Conservation (phyloP, 2,329 filamentous ascomycete species). For the Purpureocillium takamizusanense region DNA sequence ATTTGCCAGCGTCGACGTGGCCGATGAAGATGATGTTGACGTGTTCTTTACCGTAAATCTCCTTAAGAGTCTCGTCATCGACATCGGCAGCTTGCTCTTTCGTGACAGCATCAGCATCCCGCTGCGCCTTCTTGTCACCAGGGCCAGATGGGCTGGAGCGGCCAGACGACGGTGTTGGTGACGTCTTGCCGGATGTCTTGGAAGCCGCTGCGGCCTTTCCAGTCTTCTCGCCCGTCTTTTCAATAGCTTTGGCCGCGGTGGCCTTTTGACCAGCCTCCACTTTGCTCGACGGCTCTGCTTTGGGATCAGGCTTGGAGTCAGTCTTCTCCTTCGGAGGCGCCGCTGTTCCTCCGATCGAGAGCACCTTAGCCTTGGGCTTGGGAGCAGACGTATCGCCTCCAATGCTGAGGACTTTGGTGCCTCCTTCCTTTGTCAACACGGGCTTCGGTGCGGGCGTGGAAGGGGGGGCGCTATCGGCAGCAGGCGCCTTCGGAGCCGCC, state of each 20-base stretch:
- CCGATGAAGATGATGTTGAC: constrained; percentile 97
- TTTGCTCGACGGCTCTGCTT: constrained; percentile 37
- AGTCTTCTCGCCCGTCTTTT: constrained; percentile 70
- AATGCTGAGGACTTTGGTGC: constrained; percentile 60
- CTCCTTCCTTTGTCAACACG: constrained; percentile 43
- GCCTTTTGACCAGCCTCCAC: constrained; percentile 73
- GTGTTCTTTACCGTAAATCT: constrained; percentile 90
- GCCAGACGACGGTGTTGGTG: constrained; percentile 74
- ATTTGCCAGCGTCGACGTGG: constrained; percentile 97
- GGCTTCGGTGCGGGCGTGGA: constrained; percentile 39
- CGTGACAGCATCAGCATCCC: constrained; percentile 73
- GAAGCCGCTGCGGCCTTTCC: constrained; percentile 27
- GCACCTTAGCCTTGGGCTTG: constrained; percentile 41
- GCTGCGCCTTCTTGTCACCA: constrained; percentile 42
- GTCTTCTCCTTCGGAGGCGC: constrained; percentile 29
- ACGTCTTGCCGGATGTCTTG: constrained; percentile 58
- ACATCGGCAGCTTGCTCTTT: constrained; percentile 74
- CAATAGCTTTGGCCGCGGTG: constrained; percentile 80
- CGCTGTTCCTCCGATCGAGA: constrained; percentile 29
- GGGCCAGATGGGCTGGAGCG: constrained; percentile 64
- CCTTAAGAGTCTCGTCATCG: constrained; percentile 66
- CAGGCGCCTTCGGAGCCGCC: constrained; percentile 13
- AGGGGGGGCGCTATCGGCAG: constrained; percentile 28
- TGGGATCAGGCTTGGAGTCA: constrained; percentile 38
- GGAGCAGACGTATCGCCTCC: constrained; percentile 48